Percentiles rank a stretch among this genome's conserved stretches.
Evolutionary conservation across 1,284 basidiomycete genomes (phyloP).

Genomic region (Clitocybe nebularis): DNA sequence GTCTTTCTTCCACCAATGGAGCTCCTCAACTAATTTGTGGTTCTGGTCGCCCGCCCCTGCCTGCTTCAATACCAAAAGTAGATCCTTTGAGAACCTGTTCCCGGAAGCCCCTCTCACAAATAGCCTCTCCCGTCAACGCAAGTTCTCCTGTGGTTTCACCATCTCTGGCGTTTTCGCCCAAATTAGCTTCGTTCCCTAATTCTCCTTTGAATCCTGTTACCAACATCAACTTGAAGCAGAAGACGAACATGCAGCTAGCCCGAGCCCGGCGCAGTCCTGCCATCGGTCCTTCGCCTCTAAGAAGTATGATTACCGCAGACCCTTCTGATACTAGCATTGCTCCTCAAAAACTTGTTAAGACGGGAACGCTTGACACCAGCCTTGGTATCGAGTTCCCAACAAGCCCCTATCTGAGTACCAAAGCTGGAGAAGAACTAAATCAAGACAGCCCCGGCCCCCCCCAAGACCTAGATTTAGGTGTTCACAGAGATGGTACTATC

Average conservation of each 20-base stretch:
- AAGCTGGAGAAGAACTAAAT: too few relatives aligned
- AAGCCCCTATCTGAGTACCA: too few relatives aligned
- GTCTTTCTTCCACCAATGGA: not conserved
- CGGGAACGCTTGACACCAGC: not conserved
- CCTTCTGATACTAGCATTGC: conserved; percentile 10
- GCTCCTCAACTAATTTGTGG: not conserved
- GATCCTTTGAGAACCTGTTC: conserved; percentile 5
- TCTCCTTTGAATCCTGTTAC: conserved; percentile 1
- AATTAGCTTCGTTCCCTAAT: not conserved
- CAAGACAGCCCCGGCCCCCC: too few relatives aligned
- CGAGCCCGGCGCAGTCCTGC: conserved; percentile 31
- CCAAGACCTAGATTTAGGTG: too few relatives aligned
- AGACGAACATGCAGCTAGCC: conserved; percentile 15
- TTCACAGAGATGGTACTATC: not conserved
- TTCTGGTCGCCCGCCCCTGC: not conserved
- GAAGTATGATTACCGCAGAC: conserved; percentile 38
- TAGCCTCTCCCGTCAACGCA: conserved; percentile 7
- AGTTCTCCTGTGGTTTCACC: conserved; percentile 9
- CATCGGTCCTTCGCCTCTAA: conserved; percentile 40
- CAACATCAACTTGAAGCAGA: conserved; percentile 12
- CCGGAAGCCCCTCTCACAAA: conserved; percentile 9
- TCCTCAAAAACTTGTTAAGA: not conserved
- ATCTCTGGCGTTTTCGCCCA: not conserved
- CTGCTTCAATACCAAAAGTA: not conserved
- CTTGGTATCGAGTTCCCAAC: too few relatives aligned